Percentiles rank a stretch among this genome's conserved stretches.
Conservation (phyloP, 2,329 filamentous ascomycete genomes). For the Apiospora marii region DNA sequence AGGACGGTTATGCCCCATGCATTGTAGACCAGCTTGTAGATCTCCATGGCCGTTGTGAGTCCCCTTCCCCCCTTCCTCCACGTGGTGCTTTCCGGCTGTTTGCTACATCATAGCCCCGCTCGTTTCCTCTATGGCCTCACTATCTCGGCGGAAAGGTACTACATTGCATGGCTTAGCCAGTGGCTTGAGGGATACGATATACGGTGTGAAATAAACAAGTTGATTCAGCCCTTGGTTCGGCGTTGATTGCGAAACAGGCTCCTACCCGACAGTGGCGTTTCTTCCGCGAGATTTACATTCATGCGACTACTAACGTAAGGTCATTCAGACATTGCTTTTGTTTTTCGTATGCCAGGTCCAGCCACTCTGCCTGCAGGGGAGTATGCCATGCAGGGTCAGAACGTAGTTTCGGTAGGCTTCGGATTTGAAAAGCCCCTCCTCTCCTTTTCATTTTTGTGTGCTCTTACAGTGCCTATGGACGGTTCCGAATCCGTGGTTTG, state of each 20-base stretch:
- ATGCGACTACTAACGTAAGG: too few species aligned
- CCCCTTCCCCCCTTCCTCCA: not conserved
- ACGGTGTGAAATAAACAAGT: not conserved
- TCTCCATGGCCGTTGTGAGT: not conserved
- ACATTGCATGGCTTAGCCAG: not conserved
- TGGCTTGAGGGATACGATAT: not conserved
- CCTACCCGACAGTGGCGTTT: not conserved
- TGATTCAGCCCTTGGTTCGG: not conserved
- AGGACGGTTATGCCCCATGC: not conserved
- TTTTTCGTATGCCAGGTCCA: not conserved
- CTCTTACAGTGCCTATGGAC: too few species aligned
- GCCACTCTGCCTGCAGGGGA: not conserved
- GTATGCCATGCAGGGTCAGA: not conserved
- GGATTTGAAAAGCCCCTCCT: not conserved
- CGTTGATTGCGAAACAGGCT: not conserved
- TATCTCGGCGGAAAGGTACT: not conserved
- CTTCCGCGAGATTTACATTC: not conserved
- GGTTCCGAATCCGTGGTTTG: not conserved
- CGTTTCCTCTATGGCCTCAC: not conserved
- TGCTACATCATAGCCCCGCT: constrained; percentile 8
- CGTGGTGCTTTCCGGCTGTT: not conserved
- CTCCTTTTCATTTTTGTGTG: not conserved
- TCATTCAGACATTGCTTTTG: not conserved
- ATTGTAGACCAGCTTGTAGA: not conserved
- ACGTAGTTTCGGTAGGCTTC: not conserved